Evolutionary conservation across 225 moss, liverwort and hornwort genomes (phyloP).

Genomic region (Pleurozium schreberi): DNA sequence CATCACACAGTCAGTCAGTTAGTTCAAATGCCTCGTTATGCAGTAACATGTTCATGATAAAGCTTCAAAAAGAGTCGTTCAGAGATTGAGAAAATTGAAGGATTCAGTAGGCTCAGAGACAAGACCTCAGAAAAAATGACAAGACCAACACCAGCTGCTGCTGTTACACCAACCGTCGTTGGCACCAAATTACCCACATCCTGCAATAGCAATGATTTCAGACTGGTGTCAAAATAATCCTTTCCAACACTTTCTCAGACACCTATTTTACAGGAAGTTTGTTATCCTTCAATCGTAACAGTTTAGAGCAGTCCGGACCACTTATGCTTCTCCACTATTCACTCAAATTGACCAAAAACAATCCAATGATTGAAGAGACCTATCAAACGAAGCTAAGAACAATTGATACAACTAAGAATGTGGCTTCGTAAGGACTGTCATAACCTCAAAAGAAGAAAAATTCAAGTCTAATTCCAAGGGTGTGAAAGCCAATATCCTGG

Average conservation of each 20-base stretch:
- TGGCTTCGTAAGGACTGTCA: background rate
- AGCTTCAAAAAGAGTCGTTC: background rate
- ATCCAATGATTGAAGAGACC: background rate
- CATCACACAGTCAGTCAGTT: background rate
- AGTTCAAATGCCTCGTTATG: background rate
- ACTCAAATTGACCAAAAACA: background rate
- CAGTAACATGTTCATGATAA: background rate
- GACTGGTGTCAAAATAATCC: background rate
- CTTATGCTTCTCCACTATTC: background rate
- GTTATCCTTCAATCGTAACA: background rate
- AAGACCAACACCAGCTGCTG: constrained; percentile 69
- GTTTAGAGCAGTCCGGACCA: background rate
- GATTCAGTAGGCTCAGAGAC: background rate
- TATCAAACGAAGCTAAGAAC: background rate
- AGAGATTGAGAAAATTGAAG: background rate
- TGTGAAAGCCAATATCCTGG: too few relatives aligned
- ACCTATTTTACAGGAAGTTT: background rate
- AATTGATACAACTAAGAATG: background rate
- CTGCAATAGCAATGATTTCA: constrained; percentile 1
- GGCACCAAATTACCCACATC: constrained; percentile 30
- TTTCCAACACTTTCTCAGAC: background rate
- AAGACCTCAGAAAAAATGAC: constrained; percentile 68
- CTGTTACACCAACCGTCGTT: constrained; percentile 56
- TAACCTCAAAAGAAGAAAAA: background rate
- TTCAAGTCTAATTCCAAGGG: background rate